phyloP scores from a whole-genome alignment of 2,329 filamentous ascomycete species.

The Colletotrichum sp. region DNA sequence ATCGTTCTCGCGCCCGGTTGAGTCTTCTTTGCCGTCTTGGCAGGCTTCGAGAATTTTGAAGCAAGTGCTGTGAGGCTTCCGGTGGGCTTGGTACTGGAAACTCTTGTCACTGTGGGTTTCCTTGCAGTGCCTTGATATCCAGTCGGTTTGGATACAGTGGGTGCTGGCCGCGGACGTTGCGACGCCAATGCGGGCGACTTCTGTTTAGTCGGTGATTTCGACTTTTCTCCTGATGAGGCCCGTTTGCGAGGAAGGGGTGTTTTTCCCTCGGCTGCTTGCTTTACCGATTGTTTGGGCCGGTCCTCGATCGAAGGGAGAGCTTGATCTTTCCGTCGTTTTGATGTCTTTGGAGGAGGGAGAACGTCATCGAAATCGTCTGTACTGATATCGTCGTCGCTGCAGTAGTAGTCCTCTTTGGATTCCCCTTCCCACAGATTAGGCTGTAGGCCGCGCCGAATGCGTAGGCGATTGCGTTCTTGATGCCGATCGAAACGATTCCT shows the following conservation, averaged over 20 bases:
- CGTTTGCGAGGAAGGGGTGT: neutral
- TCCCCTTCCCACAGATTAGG: slow-evolving; percentile 15
- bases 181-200: neutral
- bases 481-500: neutral
- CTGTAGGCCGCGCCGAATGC: slow-evolving; percentile 3
- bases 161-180: neutral
- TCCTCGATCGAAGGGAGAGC: neutral
- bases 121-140: slow-evolving; percentile 40
- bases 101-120: slow-evolving; percentile 19
- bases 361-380: slow-evolving; percentile 13
- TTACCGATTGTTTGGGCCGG: neutral
- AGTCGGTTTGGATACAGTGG: neutral
- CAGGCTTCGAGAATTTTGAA: slow-evolving; percentile 26
- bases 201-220: neutral
- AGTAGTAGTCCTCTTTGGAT: slow-evolving; percentile 13
- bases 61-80: neutral
- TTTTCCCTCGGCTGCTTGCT: neutral
- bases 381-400: slow-evolving; percentile 5
- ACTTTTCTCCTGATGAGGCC: neutral
- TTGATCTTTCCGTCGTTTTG: neutral
- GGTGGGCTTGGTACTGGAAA: neutral
- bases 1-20: slow-evolving; percentile 6
- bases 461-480: slow-evolving; percentile 7
- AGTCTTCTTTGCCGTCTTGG: slow-evolving; percentile 21
- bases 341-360: slow-evolving; percentile 12